Conservation (phyloP, 306 rosid species). For the Corylus avellana region DNA sequence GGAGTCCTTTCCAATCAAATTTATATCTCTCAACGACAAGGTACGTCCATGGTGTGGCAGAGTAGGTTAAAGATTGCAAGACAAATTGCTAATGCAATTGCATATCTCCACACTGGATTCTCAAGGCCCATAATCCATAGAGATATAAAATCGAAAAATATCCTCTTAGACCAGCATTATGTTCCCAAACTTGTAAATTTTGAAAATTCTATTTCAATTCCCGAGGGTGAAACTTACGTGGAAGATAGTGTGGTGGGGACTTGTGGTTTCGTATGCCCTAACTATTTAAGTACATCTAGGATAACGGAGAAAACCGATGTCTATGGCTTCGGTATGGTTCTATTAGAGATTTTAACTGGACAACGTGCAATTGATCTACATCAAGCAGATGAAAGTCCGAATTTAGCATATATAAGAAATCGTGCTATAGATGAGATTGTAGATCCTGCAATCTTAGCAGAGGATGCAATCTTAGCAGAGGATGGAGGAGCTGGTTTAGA, state of each 20-base stretch:
- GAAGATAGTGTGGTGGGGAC: neutral
- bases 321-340: constrained; percentile 1
- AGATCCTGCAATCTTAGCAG: neutral
- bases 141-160: neutral
- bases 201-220: constrained; percentile 11
- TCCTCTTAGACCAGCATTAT: constrained; percentile 11
- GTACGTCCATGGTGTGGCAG: neutral
- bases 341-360: neutral
- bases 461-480: neutral
- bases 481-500: neutral
- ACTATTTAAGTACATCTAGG: too few species aligned
- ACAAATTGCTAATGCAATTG: neutral
- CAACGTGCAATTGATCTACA: too few species aligned
- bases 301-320: constrained; percentile 2
- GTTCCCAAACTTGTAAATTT: constrained; percentile 1
- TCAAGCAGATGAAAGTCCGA: too few species aligned
- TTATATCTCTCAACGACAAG: neutral
- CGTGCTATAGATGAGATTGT: neutral
- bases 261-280: too few species aligned
- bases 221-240: constrained; percentile 9
- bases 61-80: neutral
- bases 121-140: constrained; percentile 9
- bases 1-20: neutral
- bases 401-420: too few species aligned
- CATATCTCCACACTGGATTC: neutral